phyloP scores from a whole-genome alignment of 176 grass and related monocot species.

The Paspalum notatum region DNA sequence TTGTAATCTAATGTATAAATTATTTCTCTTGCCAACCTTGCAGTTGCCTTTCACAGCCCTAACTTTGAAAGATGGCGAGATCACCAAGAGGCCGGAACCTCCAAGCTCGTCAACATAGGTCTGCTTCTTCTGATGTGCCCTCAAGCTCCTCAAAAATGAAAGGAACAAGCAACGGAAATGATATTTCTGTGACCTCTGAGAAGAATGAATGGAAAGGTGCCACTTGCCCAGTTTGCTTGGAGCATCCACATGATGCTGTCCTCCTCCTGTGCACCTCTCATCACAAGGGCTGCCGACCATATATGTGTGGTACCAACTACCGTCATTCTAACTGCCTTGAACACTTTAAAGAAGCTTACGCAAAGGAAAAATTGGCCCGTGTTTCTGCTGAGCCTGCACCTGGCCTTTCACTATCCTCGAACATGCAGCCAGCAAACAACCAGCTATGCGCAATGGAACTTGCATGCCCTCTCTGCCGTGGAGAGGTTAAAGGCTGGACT shows the following conservation, averaged over 20 bases:
- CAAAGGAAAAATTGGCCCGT: constrained; percentile 53
- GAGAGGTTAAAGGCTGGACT: constrained; percentile 92
- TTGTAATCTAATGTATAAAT: not conserved
- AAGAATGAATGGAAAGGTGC: constrained; percentile 87
- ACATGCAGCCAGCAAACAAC: constrained; percentile 32
- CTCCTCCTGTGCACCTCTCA: constrained; percentile 94
- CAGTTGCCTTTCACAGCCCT: constrained; percentile 25
- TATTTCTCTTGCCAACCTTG: constrained; percentile 25
- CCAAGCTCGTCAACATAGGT: constrained; percentile 45
- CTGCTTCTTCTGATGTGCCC: constrained; percentile 47
- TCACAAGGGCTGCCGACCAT: constrained; percentile 90
- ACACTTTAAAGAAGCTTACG: constrained; percentile 81
- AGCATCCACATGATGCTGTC: constrained; percentile 93
- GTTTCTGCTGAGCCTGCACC: constrained; percentile 25
- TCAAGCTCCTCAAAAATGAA: constrained; percentile 37
- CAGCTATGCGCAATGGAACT: constrained; percentile 62
- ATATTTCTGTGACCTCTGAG: constrained; percentile 52
- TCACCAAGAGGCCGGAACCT: constrained; percentile 44
- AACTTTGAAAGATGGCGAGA: constrained; percentile 59
- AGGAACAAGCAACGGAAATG: constrained; percentile 42
- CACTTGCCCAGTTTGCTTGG: constrained; percentile 87
- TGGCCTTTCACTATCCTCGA: constrained; percentile 30
- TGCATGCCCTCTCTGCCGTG: constrained; percentile 84
- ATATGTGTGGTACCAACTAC: constrained; percentile 90
- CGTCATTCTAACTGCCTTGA: constrained; percentile 91